Base-by-base conservation (phyloP, 805 yeast species). In the Suhomyces xylopsoci region DNA sequence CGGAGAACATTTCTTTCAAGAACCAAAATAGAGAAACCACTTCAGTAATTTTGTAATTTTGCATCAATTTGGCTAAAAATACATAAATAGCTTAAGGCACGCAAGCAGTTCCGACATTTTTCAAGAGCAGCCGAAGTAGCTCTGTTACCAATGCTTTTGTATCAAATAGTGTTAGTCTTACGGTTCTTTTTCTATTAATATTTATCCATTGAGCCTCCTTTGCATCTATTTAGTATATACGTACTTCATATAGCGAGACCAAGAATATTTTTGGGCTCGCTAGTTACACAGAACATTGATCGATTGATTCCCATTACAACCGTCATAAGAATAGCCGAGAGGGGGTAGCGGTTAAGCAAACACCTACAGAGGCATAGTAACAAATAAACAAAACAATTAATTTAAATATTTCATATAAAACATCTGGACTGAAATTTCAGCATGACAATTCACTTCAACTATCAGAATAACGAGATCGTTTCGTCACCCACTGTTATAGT, bases 401-500 rank as follows among this genome's bases (percentile, higher is more conserved):
- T 22, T 3, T 22, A 22, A 30, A n/a, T 7, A n/a, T 5, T 32
- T 3, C 17, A n/a, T n/a, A 5, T 10, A 32, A 32, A n/a, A 20
- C 25, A 12, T 12, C 24, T 45, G 34, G 20, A 44, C 30, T 4
- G 28, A 26, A 9, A 20, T 44, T 1, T 20, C 20, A 5, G 20
- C 45, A 57, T 56, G 55, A 51, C 54, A 24, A 62, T 71, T 17
- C 47, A 55, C 8, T 72, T 74, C 62, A 73, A 71, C 52, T 73
- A 66, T 57, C 53, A 48, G 15, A 56, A 69, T 50, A 64, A 61
- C 25, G 80, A 75, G 45, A 70, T 70, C n/a, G 76, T 72, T 3
- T 66, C 76, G 10, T 70, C 77, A 2, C 76, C 79, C 6, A 60
- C 73, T 0, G 71, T 73, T 2, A 69, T 75, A 5, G 63, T 75